phyloP scores from a whole-genome alignment of 1,139 yeast genomes.

The Keqinozyma sinolaborantium region DNA sequence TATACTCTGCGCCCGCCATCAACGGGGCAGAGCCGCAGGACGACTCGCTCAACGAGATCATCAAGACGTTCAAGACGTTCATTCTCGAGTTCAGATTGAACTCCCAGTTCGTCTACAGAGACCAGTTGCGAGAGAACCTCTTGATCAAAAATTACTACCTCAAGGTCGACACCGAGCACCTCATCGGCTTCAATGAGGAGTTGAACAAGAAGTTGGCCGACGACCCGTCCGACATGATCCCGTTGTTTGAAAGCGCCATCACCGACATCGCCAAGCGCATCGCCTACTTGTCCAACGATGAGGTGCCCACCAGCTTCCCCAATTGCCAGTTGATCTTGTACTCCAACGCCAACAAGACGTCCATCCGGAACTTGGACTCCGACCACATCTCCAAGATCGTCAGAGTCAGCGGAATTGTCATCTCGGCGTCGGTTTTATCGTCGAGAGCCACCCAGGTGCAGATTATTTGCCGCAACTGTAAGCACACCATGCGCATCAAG shows the following conservation, averaged over 20 bases:
- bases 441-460: constrained; percentile 87
- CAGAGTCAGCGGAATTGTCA: constrained; percentile 88
- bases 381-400: constrained; percentile 88
- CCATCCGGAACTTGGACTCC: constrained; percentile 81
- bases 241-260: constrained; percentile 85
- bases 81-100: constrained; percentile 83
- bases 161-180: constrained; percentile 77
- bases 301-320: constrained; percentile 61
- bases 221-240: constrained; percentile 87
- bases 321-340: constrained; percentile 77
- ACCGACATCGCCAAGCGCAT: constrained; percentile 87
- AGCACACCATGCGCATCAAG: constrained; percentile 67
- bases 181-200: constrained; percentile 85
- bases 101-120: constrained; percentile 83
- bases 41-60: constrained; percentile 70
- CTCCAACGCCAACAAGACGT: constrained; percentile 68
- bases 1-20: constrained; percentile 80
- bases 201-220: constrained; percentile 79
- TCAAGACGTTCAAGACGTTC: constrained; percentile 77
- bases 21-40: constrained; percentile 75
- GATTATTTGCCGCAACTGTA: constrained; percentile 84
- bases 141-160: constrained; percentile 72
- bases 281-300: constrained; percentile 56
- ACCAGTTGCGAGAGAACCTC: constrained; percentile 84
- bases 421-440: constrained; percentile 83